phyloP scores from a whole-genome alignment of 106 monocot species.

The Allium cepa region DNA sequence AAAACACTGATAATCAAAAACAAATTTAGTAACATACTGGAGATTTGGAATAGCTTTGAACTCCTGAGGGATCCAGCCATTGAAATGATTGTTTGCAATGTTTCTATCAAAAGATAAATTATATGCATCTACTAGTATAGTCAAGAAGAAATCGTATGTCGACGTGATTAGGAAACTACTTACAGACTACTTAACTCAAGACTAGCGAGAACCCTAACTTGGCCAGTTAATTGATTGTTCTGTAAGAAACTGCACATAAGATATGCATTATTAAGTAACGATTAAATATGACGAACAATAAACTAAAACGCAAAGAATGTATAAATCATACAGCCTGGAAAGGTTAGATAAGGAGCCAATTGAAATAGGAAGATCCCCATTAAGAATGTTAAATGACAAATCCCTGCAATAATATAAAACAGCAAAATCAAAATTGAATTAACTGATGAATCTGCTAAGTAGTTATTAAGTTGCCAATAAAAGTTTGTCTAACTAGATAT shows the following conservation, averaged over 20 bases:
- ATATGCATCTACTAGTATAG: background rate
- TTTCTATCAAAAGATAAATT: slow-evolving; percentile 36
- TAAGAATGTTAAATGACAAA: slow-evolving; percentile 78
- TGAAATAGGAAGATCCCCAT: slow-evolving; percentile 69
- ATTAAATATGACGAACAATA: background rate
- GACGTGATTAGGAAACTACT: slow-evolving; percentile 17
- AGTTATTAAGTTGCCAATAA: too few relatives aligned
- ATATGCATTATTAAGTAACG: background rate
- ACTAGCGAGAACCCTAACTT: slow-evolving; percentile 59
- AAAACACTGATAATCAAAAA: too few relatives aligned
- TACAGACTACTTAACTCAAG: slow-evolving; percentile 71
- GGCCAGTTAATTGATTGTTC: slow-evolving; percentile 79
- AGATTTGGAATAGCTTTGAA: slow-evolving; percentile 69
- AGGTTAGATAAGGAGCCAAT: slow-evolving; percentile 63
- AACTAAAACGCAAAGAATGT: background rate
- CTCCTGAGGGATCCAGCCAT: slow-evolving; percentile 71
- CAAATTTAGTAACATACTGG: slow-evolving; percentile 25
- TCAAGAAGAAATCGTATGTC: background rate
- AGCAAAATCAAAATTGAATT: background rate
- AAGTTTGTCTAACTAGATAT: too few relatives aligned
- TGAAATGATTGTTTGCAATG: slow-evolving; percentile 82
- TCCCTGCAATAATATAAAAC: slow-evolving; percentile 41
- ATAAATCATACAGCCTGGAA: slow-evolving; percentile 54
- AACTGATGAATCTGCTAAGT: too few relatives aligned
- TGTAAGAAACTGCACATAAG: slow-evolving; percentile 58